Percentiles rank a stretch among this genome's conserved stretches.
Evolutionary conservation across 805 yeast genomes (phyloP).

Genomic region (Metschnikowia henanensis): DNA sequence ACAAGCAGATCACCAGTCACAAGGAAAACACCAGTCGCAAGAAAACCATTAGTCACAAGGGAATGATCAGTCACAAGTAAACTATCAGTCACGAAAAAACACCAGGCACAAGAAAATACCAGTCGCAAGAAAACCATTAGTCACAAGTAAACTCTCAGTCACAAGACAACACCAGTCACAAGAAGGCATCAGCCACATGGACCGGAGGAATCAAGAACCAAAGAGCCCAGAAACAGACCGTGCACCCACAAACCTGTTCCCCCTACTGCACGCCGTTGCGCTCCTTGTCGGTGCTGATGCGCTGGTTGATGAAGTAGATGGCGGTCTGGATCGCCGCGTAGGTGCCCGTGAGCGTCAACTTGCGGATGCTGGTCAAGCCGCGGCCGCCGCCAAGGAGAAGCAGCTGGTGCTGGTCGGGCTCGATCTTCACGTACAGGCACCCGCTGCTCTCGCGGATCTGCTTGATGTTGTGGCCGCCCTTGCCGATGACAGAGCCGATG

Average conservation of each 20-base stretch:
- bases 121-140: too few relatives aligned
- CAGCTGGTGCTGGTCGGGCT: slow-evolving; percentile 55
- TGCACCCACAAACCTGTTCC: neutral
- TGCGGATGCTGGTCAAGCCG: slow-evolving; percentile 49
- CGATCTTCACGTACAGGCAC: slow-evolving; percentile 68
- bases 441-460: slow-evolving; percentile 77
- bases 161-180: too few relatives aligned
- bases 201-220: neutral
- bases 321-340: slow-evolving; percentile 71
- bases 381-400: slow-evolving; percentile 45
- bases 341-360: slow-evolving; percentile 66
- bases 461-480: slow-evolving; percentile 79
- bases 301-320: slow-evolving; percentile 66
- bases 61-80: too few relatives aligned
- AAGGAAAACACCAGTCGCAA: too few relatives aligned
- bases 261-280: slow-evolving; percentile 31
- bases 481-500: slow-evolving; percentile 86
- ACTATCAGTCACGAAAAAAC: too few relatives aligned
- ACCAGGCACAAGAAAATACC: too few relatives aligned
- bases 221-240: neutral
- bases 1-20: too few relatives aligned
- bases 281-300: slow-evolving; percentile 65
- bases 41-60: too few relatives aligned
- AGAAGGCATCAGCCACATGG: too few relatives aligned
- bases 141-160: too few relatives aligned